A percentile compares a stretch with the other conserved stretches of the same genome.
Conservation (phyloP, 768 basidiomycete genomes). For the Trametes sanguinea region DNA sequence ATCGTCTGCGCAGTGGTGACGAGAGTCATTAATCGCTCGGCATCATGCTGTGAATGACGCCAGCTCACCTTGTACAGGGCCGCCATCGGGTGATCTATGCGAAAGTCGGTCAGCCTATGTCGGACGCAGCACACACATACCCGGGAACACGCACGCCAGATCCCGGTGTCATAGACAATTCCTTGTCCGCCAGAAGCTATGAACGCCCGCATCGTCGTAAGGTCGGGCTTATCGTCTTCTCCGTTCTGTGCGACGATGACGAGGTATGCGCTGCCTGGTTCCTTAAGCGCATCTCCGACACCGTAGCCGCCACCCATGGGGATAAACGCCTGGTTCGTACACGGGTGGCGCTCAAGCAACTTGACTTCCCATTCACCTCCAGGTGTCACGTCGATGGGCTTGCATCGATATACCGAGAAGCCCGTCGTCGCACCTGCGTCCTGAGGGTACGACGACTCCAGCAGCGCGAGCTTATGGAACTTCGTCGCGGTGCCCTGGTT, state of each 20-base stretch:
- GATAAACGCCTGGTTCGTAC: constrained; percentile 90
- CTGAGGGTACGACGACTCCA: constrained; percentile 65
- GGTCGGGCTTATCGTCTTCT: constrained; percentile 72
- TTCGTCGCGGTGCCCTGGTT: constrained; percentile 92
- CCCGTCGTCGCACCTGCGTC: constrained; percentile 59
- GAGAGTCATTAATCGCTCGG: not conserved
- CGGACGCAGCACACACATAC: not conserved
- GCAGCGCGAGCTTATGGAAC: constrained; percentile 86
- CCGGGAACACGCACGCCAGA: constrained; percentile 81
- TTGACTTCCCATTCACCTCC: constrained; percentile 58
- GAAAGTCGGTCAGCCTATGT: not conserved
- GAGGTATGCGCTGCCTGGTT: constrained; percentile 62
- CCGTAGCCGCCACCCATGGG: constrained; percentile 74
- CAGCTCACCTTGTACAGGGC: constrained; percentile 63
- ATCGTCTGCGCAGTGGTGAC: constrained; percentile 48
- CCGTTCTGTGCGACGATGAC: constrained; percentile 88
- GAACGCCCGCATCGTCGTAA: constrained; percentile 78
- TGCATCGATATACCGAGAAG: constrained; percentile 84
- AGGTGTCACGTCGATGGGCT: constrained; percentile 51
- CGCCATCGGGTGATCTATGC: constrained; percentile 89
- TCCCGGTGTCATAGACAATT: constrained; percentile 75
- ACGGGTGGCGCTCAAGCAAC: constrained; percentile 86
- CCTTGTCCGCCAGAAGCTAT: constrained; percentile 80
- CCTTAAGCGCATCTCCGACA: constrained; percentile 47
- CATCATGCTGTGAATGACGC: not conserved